A percentile compares a stretch with the other conserved stretches of the same genome.
These are phyloP conservation scores for Alternaria sp. DNA, from an alignment of 2,329 filamentous ascomycete species.

Conservation along the genomic window DNA sequence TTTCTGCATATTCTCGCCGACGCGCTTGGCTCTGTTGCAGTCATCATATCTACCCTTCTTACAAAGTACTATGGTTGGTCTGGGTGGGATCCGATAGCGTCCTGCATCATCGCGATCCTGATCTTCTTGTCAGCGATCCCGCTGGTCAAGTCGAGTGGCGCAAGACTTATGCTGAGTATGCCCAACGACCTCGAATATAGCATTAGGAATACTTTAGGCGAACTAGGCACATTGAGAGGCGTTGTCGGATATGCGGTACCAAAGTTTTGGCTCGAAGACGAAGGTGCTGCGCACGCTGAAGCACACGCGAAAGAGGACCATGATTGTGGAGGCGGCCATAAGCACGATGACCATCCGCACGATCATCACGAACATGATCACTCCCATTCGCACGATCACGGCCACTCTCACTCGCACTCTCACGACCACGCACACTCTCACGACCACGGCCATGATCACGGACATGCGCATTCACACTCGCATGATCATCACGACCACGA, in stretches of 20 bases:
- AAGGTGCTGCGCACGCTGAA: conserved; percentile 50
- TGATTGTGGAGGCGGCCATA: conserved; percentile 31
- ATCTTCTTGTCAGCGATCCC: conserved; percentile 94
- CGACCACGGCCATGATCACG: conserved; percentile 30
- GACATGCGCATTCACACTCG: conserved; percentile 5
- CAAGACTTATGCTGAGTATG: conserved; percentile 81
- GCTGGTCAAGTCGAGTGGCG: conserved; percentile 82
- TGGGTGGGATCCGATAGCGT: conserved; percentile 93
- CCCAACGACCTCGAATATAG: conserved; percentile 87
- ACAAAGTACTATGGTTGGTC: conserved; percentile 90
- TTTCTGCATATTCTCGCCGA: conserved; percentile 95
- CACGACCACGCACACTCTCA: conserved; percentile 42
- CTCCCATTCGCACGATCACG: conserved; percentile 32
- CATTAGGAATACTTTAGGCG: conserved; percentile 83
- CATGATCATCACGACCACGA: conserved; percentile 30
- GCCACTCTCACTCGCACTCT: conserved; percentile 22
- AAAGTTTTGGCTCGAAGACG: conserved; percentile 90
- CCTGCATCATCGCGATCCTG: conserved; percentile 88
- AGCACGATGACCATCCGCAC: conserved; percentile 35
- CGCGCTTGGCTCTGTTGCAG: conserved; percentile 90
- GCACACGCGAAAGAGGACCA: conserved; percentile 51
- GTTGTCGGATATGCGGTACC: conserved; percentile 86
- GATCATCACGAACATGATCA: conserved; percentile 20
- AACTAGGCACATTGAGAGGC: conserved; percentile 80
- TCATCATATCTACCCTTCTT: conserved; percentile 87